Evolutionary conservation across 2,329 filamentous ascomycete genomes (phyloP), one percentile per base, ranked within the genome.

Genomic region (Pyrenophora teres): DNA sequence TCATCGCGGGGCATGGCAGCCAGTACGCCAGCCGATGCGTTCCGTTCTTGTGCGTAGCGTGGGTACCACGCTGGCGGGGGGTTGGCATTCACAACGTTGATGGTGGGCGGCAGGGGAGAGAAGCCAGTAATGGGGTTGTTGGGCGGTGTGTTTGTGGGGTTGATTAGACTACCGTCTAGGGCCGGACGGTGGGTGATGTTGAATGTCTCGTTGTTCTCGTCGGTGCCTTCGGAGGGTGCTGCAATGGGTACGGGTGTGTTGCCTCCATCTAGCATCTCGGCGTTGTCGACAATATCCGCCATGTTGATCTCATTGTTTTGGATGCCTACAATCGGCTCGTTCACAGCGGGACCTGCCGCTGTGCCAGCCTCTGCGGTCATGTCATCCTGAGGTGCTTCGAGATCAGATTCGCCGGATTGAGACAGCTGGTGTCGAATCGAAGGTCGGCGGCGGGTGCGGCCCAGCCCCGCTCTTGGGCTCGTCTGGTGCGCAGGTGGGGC

Each of bases 1-100:
- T 99, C 94, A 65, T 99, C 94, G 43, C 94, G 86, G 8, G 94
- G 94, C 89, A 97, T 96, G 9, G 92, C 88, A 23, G 92, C 90
- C 27, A 96, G 79, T 64, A 95, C 87, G 62, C 88, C 87, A 13
- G 80, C 75, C 36, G 89, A 85, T 10, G 65, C 69, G 45, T 87
- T 85, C 32, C 88, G 87, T 63, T 96, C 89, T 43, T 91, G 83
- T 21, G 92, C 82, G 68, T 93, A 94, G 50, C 89, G 84, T 35
- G 91, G 87, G 51, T 94, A 87, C 54, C 84, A 88, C 15, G 88
- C 84, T n/a, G 84, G 84, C n/a, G 90, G 88, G 53, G 91, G 89
- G 42, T 89, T 84, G n/a, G 86, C 83, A 50, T 87, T 86, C 31
- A 84, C 84, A 59, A 89, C 82, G 40, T 86, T 82, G 51, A 85